A percentile compares a stretch with the other conserved stretches of the same genome.
phyloP scores from a whole-genome alignment of 768 basidiomycete species.

The Russula vinacea region DNA sequence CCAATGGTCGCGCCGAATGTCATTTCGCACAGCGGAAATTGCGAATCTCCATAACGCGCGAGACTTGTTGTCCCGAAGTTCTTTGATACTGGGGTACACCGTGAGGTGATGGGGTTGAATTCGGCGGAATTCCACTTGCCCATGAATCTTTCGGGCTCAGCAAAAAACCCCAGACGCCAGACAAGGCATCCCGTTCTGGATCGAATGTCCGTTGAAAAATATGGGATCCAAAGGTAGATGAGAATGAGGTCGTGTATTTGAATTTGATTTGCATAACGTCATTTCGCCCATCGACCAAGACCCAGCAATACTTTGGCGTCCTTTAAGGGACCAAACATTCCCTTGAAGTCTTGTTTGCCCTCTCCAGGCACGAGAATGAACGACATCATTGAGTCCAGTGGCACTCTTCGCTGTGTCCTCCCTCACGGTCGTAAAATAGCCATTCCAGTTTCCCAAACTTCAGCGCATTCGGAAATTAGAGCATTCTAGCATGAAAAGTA shows the following conservation, averaged over 20 bases:
- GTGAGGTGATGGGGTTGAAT: conserved; percentile 31
- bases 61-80: conserved; percentile 31
- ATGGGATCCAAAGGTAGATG: conserved; percentile 4
- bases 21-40: conserved; percentile 30
- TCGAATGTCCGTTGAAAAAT: conserved; percentile 14
- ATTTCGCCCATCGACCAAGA: conserved; percentile 24
- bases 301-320: conserved; percentile 25
- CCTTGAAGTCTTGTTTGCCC: conserved; percentile 15
- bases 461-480: not conserved
- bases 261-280: conserved; percentile 23
- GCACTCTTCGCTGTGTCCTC: not conserved
- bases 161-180: conserved; percentile 3
- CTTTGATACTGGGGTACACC: conserved; percentile 32
- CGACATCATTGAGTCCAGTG: conserved; percentile 20
- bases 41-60: conserved; percentile 37
- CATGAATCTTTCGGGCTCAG: not conserved
- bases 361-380: conserved; percentile 15
- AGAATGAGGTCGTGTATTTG: conserved; percentile 26
- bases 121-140: conserved; percentile 32
- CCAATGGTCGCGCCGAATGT: conserved; percentile 33
- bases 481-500: not conserved
- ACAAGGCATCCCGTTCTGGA: conserved; percentile 13
- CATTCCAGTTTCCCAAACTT: conserved; percentile 25
- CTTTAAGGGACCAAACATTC: conserved; percentile 12
- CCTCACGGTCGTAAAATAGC: conserved; percentile 18